Evolutionary conservation across 441 rosid species (phyloP).

Genomic region (Bocquillonia castaneifolia): DNA sequence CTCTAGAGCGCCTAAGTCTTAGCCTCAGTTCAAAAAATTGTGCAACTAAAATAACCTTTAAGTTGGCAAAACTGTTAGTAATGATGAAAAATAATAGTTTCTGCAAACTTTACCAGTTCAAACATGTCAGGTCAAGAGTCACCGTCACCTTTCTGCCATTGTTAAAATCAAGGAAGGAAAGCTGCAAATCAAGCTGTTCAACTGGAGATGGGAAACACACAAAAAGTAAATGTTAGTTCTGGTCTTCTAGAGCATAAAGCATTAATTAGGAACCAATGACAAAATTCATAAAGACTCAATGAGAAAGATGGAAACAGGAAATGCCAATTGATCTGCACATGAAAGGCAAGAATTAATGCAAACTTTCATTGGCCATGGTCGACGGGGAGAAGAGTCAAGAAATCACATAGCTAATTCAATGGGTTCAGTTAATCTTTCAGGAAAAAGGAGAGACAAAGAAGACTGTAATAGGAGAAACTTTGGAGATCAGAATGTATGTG

Average conservation of each 20-base stretch:
- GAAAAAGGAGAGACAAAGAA: background rate
- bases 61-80: constrained; percentile 14
- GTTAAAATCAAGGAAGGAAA: constrained; percentile 48
- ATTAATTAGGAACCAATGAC: background rate
- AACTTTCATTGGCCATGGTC: background rate
- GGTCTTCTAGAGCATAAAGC: background rate
- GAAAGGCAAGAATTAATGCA: background rate
- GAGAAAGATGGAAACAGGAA: background rate
- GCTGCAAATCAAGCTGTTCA: constrained; percentile 66
- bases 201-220: constrained; percentile 33
- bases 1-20: too few relatives aligned
- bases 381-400: background rate
- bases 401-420: background rate
- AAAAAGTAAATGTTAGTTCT: constrained; percentile 7
- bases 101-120: constrained; percentile 53
- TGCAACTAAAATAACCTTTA: background rate
- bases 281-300: background rate
- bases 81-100: constrained; percentile 9
- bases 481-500: background rate
- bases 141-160: constrained; percentile 47
- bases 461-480: background rate
- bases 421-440: background rate
- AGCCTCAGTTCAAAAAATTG: background rate
- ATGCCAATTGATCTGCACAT: background rate
- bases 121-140: constrained; percentile 59